Evolutionary conservation across 768 basidiomycete genomes (phyloP).

Genomic region (Vararia minispora): DNA sequence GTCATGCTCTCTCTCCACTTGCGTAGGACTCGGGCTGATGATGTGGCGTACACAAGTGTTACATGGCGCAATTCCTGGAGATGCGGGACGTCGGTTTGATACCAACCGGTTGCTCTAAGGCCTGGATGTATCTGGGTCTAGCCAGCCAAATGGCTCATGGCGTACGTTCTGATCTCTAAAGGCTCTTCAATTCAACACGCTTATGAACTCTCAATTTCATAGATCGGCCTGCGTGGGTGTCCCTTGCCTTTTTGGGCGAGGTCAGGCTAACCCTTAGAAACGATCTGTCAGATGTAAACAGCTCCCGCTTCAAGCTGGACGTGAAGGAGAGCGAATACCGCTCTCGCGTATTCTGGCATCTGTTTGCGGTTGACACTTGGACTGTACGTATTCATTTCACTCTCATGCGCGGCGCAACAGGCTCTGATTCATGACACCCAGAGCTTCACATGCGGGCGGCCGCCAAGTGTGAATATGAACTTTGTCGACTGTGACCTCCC

Average conservation of each 20-base stretch:
- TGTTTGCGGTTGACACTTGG: slow-evolving; percentile 55
- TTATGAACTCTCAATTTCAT: not conserved
- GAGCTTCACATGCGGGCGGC: slow-evolving; percentile 19
- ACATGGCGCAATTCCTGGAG: slow-evolving; percentile 39
- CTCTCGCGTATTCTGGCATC: slow-evolving; percentile 52
- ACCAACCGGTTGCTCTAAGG: slow-evolving; percentile 31
- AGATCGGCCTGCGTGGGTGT: slow-evolving; percentile 46
- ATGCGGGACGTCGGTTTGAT: slow-evolving; percentile 37
- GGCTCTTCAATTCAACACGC: slow-evolving; percentile 3
- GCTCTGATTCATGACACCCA: slow-evolving; percentile 2
- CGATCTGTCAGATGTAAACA: slow-evolving; percentile 38
- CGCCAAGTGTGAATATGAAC: slow-evolving; percentile 14
- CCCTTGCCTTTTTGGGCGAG: not conserved
- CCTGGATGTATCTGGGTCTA: slow-evolving; percentile 49
- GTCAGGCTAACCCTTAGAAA: slow-evolving; percentile 1
- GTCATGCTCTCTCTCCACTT: not conserved
- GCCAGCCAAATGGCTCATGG: slow-evolving; percentile 48
- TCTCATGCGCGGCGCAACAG: not conserved
- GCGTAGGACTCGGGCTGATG: slow-evolving; percentile 19
- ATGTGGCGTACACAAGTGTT: slow-evolving; percentile 20
- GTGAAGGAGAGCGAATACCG: slow-evolving; percentile 34
- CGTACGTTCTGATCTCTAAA: slow-evolving; percentile 28
- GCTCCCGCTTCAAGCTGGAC: slow-evolving; percentile 47
- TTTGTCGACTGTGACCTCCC: slow-evolving; percentile 19
- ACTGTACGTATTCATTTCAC: slow-evolving; percentile 25